Base-by-base conservation (phyloP, 371 early-diverging fungal species). In the Mitosporidium daphniae region DNA sequence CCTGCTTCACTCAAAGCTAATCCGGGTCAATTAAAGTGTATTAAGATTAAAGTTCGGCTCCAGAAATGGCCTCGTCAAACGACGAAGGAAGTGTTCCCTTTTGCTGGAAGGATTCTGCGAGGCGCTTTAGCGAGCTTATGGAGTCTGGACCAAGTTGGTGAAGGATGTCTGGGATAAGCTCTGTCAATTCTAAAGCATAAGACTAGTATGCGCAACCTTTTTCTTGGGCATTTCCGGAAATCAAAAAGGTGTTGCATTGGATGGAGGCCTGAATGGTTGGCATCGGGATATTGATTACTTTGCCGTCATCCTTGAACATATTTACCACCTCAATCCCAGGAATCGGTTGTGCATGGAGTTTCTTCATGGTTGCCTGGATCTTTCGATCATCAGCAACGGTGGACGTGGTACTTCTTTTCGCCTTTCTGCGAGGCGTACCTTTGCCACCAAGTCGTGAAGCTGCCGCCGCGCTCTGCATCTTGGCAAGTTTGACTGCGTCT, bases 221-320 rank as follows among this genome's bases (percentile, higher is more conserved):
- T 36, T 60, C 62, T 41, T 63, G 51, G 28, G 59, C 57, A 32
- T 54, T 52, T 35, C 86, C 86, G 41, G 61, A 53, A 53, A 86
- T 63, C 33, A 66, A 65, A 40, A 67, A 73, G 41, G 73, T 74
- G 66, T 75, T 78, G 52, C 68, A 47, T 23, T 55, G 48, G 41
- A 63, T 39, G 35, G 73, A 59, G 36, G 73, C 69, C 39, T 63
- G 62, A 37, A 74, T 70, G 67, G 38, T 70, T 35, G 91, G 82
- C 29, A 51, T 48, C 39, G 40, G 46, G 45, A 89, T 80, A 62
- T 82, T 70, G 37, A 80, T 47, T 39, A 86, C 68, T 45, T 64
- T 61, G 38, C 78, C 78, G 39, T 77, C 70, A 30, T 60, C 61
- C 51, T 57, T 62, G 61, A 86, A 86, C 73, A 89, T 75, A 69